phyloP scores from a whole-genome alignment of 129 eudicot species.

The Chrysanthemum makinoi region DNA sequence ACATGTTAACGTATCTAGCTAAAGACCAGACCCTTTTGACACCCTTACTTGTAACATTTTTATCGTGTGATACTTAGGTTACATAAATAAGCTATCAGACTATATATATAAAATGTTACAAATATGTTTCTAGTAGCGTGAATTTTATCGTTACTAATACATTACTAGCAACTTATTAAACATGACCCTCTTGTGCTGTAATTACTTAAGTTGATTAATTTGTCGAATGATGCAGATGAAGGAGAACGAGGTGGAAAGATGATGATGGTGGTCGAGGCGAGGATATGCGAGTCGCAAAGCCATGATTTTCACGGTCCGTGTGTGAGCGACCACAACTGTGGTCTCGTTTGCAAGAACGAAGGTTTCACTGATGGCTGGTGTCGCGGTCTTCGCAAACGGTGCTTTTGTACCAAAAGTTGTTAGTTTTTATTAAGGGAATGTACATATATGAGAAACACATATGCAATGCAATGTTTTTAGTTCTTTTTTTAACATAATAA shows the following conservation, averaged over 20 bases:
- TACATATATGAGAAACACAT: background rate
- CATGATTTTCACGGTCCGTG: conserved; percentile 18
- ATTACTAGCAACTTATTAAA: no score
- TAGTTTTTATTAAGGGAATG: background rate
- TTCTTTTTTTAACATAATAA: background rate
- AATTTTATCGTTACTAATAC: no score
- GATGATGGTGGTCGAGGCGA: conserved; percentile 1
- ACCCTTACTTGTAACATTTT: no score
- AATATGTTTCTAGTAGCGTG: no score
- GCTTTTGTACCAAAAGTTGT: conserved; percentile 26
- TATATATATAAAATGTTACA: no score
- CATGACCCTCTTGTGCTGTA: no score
- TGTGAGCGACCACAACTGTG: conserved; percentile 14
- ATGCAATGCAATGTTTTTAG: background rate
- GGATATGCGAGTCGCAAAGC: conserved; percentile 24
- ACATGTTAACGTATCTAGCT: no score
- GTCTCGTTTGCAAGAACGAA: conserved; percentile 21
- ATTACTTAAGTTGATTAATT: no score
- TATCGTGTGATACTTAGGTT: no score
- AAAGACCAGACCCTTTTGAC: no score
- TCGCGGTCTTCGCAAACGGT: conserved; percentile 9
- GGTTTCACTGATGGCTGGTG: conserved; percentile 5
- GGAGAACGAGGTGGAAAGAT: background rate
- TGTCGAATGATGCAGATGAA: background rate
- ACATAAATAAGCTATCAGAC: no score